Evolutionary conservation across 345 rosid species (phyloP).

Genomic region (Tarenaya hassleriana): DNA sequence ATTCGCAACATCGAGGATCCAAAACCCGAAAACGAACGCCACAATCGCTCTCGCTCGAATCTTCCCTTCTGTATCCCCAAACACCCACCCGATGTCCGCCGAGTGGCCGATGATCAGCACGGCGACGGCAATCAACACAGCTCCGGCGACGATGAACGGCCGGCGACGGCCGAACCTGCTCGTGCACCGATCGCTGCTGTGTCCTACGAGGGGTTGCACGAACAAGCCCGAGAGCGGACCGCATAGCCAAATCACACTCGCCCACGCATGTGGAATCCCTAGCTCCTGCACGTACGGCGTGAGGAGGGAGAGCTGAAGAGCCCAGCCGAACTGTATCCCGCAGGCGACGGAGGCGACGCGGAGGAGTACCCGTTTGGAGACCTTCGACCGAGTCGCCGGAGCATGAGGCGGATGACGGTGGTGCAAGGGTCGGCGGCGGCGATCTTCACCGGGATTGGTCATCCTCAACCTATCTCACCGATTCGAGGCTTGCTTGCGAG

Average conservation of each 20-base stretch:
- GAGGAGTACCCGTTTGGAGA: constrained; percentile 57
- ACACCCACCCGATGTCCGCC: constrained; percentile 64
- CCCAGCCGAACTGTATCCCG: constrained; percentile 98
- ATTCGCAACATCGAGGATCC: constrained; percentile 74
- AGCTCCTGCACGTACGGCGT: constrained; percentile 97
- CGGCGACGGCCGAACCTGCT: constrained; percentile 69
- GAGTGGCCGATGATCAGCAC: constrained; percentile 58
- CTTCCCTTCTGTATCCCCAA: constrained; percentile 46
- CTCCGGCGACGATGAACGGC: constrained; percentile 55
- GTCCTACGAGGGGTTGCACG: constrained; percentile 74
- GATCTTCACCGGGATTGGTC: constrained; percentile 25
- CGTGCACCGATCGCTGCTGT: constrained; percentile 68
- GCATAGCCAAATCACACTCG: constrained; percentile 88
- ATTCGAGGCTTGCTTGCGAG: constrained; percentile 3
- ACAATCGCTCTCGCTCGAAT: constrained; percentile 44
- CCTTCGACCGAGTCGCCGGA: constrained; percentile 25
- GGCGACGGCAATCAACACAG: constrained; percentile 27
- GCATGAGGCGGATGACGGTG: constrained; percentile 21
- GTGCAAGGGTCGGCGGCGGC: constrained; percentile 30
- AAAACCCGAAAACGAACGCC: constrained; percentile 58
- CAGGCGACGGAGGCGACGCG: constrained; percentile 87
- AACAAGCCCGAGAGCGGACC: constrained; percentile 69
- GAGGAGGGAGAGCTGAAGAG: constrained; percentile 84
- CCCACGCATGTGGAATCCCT: constrained; percentile 94
- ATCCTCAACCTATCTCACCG: background rate